Base-by-base conservation (phyloP, 805 yeast genomes). In the Monosporozyma servazzii region DNA sequence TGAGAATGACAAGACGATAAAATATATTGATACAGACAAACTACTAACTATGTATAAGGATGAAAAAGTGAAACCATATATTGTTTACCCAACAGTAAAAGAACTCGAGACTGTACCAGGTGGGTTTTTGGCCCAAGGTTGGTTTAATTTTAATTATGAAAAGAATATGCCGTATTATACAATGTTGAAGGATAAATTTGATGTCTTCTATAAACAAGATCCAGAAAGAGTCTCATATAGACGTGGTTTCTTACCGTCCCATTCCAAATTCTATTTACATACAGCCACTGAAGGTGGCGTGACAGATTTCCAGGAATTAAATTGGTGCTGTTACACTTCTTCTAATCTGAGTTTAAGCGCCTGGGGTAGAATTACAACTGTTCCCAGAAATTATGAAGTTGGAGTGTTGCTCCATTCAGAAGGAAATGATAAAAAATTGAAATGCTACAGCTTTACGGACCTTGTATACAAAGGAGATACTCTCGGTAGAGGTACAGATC, bases 281-380 rank as follows among this genome's bases (percentile, higher is more conserved):
- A 75, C 82, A 11, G 75, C 75, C 3, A 80, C 79, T 56, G 59
- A 73, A 48, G 78, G 75, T 64, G 58, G 43, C 17, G 40, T 4
- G 1, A 17, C 36, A 11, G 31, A 30, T 4, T 58, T 61, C 33
- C 40, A 48, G 4, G 42, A 52, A 2, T 62, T 85, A 5, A 75
- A 78, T 48, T 88, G 95, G 95, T 75, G 82, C 18, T 63, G 85
- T 5, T 71, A 85, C 61, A 85, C 93, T 0, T 82, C 89, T 47
- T 85, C 88, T 31, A 88, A 88, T 60, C 60, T 86, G 41, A 82
- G 90, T 31, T 78, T 78, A 50, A 84, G 80, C 53, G 96, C 95
- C 1, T 88, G 96, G 96, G 96, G 96, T 0, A 67, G 62, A 5
- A 68, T 70, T 15, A 57, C 62, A 40, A 30, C 55, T 13, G 46